Percentiles rank a stretch among this genome's conserved stretches.
These are phyloP conservation scores for Albizia julibrissin DNA, from an alignment of 306 rosid genomes.

Conservation along the genomic window DNA sequence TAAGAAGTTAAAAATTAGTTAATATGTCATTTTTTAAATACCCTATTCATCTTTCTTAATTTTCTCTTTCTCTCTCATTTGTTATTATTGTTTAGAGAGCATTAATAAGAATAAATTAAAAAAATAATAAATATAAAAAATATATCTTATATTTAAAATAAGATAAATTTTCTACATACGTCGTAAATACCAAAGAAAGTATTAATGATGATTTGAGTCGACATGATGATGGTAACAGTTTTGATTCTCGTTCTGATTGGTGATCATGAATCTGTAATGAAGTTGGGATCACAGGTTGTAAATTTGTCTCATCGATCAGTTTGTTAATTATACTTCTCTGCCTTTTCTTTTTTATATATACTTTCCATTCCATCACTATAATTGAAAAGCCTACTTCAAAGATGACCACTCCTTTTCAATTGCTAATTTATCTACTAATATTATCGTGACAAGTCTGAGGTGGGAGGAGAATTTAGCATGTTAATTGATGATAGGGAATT, in stretches of 20 bases:
- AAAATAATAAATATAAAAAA: no score
- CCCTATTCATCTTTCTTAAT: no score
- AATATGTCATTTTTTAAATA: no score
- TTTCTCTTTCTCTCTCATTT: no score
- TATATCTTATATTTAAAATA: no score
- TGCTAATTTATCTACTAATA: neutral
- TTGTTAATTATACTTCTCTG: neutral
- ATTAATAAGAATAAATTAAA: no score
- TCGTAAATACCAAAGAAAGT: no score
- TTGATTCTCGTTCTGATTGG: constrained; percentile 42
- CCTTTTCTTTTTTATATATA: constrained; percentile 1
- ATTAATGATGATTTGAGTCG: constrained; percentile 30
- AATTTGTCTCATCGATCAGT: constrained; percentile 35
- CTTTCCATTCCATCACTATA: constrained; percentile 15
- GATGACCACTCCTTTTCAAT: constrained; percentile 27
- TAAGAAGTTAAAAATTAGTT: no score
- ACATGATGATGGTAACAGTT: constrained; percentile 54
- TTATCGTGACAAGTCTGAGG: neutral
- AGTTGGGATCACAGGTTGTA: constrained; percentile 44
- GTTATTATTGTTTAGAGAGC: no score
- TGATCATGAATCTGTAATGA: constrained; percentile 44
- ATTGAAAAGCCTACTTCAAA: constrained; percentile 26
- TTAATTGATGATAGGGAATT: constrained; percentile 17
- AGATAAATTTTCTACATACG: no score
- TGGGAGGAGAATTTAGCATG: constrained; percentile 38